A percentile compares a stretch with the other conserved stretches of the same genome.
Conservation (phyloP, 2,329 filamentous ascomycete genomes). For the Didymella arachidicola region DNA sequence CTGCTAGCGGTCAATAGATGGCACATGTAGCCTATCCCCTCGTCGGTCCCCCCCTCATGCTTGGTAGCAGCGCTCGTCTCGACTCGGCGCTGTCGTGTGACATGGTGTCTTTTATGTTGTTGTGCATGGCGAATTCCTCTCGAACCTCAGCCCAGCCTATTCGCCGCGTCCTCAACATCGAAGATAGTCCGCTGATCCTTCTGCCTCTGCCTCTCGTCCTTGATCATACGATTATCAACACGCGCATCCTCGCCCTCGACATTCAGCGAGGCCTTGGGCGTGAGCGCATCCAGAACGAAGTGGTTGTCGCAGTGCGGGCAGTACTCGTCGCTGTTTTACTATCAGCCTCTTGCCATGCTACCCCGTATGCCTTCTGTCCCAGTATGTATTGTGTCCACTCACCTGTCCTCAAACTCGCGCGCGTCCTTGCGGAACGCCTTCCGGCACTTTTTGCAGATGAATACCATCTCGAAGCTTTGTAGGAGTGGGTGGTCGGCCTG, state of each 20-base stretch:
- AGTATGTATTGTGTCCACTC: too few species aligned
- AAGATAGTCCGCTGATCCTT: slow-evolving; percentile 73
- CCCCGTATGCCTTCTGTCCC: too few species aligned
- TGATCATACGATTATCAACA: slow-evolving; percentile 83
- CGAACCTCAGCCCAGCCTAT: slow-evolving; percentile 72
- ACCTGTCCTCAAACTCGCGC: slow-evolving; percentile 83
- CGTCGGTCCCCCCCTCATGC: not conserved
- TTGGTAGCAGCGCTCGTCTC: not conserved
- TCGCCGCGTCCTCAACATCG: slow-evolving; percentile 75
- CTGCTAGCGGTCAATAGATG: slow-evolving; percentile 36
- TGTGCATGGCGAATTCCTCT: not conserved
- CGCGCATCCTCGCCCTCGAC: slow-evolving; percentile 92
- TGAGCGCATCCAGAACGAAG: slow-evolving; percentile 88
- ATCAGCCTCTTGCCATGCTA: too few species aligned
- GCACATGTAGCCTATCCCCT: slow-evolving; percentile 36
- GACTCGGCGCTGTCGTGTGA: not conserved
- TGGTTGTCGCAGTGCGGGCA: slow-evolving; percentile 99
- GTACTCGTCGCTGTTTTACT: slow-evolving; percentile 78
- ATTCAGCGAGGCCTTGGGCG: slow-evolving; percentile 81
- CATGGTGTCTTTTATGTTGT: slow-evolving; percentile 5
- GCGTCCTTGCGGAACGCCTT: slow-evolving; percentile 98
- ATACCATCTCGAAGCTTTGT: slow-evolving; percentile 86
- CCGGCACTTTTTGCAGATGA: slow-evolving; percentile 98
- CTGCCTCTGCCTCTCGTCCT: slow-evolving; percentile 78
- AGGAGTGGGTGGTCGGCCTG: slow-evolving; percentile 77